A percentile compares a stretch with the other conserved stretches of the same genome.
Evolutionary conservation across 805 yeast genomes (phyloP).

Genomic region (Metschnikowia kofuensis): DNA sequence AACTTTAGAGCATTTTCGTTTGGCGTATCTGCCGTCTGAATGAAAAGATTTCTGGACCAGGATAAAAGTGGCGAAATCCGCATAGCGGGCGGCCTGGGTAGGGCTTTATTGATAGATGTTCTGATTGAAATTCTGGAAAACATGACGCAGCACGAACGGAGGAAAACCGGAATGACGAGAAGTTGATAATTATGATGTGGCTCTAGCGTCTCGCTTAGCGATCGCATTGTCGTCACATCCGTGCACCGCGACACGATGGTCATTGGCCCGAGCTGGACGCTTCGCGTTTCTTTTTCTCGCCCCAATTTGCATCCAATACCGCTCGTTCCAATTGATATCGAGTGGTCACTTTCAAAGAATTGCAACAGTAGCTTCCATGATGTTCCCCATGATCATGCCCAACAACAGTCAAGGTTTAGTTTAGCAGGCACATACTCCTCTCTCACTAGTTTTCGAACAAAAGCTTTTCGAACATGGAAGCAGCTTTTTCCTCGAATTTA

Average conservation of each 20-base stretch:
- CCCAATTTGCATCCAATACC: constrained; percentile 1
- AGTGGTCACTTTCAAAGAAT: background rate
- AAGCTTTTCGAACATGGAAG: constrained; percentile 49
- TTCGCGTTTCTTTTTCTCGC: constrained; percentile 2
- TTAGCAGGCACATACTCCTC: too few relatives aligned
- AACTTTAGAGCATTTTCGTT: constrained; percentile 85
- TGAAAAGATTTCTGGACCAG: constrained; percentile 42
- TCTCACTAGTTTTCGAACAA: constrained; percentile 30
- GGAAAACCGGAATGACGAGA: too few relatives aligned
- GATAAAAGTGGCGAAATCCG: background rate
- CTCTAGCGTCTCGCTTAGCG: background rate
- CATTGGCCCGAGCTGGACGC: background rate
- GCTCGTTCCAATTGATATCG: background rate
- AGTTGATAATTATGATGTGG: background rate
- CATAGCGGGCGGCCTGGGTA: background rate
- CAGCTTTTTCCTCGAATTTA: constrained; percentile 51
- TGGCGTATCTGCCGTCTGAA: constrained; percentile 84
- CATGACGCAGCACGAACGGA: background rate
- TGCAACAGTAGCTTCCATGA: background rate
- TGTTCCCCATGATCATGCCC: too few relatives aligned
- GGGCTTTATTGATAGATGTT: background rate
- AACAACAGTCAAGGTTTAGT: too few relatives aligned
- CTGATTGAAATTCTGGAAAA: constrained; percentile 1
- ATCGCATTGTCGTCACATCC: constrained; percentile 4
- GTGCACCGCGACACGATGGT: constrained; percentile 4